Base-by-base conservation (phyloP, 2,329 filamentous ascomycete genomes). In the Aspergillus puulaauensis region DNA sequence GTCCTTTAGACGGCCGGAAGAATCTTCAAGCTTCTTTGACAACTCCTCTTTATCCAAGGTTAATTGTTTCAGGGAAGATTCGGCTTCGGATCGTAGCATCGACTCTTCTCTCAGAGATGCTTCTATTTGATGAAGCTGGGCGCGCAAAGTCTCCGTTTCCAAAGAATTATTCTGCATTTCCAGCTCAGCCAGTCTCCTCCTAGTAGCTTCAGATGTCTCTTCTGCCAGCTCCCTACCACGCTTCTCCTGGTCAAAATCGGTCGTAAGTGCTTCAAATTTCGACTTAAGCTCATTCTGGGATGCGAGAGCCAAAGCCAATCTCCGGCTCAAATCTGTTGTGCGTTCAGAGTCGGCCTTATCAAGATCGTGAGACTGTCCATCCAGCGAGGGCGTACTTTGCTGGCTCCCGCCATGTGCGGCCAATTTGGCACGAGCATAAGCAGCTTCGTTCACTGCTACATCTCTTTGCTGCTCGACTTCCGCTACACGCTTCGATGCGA, bases 401-500 rank as follows among this genome's bases (percentile, higher is more conserved):
- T 86, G 82, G 65, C 88, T 91, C n/a, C 81, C 82, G 55, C 86
- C 87, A 62, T 92, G 89, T 7, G 92, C 93, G 31, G 93, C 93
- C 52, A 97, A 80, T 71, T 91, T 97, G 3, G 96, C 92, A 71
- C 96, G 96, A 35, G 93, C 91, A 74, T 98, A 98, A 0, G 95
- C 90, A 1, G 95, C 95, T 77, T 99, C 96, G 66, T 89, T 90
- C 54, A 99, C 88, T n/a, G 95, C 95, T 41, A 89, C 87, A 75
- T 99, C 95, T 51, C 96, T 85, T 77, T 99, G 95, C 71, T 90
- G 93, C 72, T 99, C 95, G 1, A 96, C 89, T 71, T 97, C 93
- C 2, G 93, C 93, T 61, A 99, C 93, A 61, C 93, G 87, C 73
- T 89, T 93, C 0, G 93, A 91, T 8, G 95, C 93, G 56, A 91